Percentiles rank a stretch among this genome's conserved stretches.
phyloP scores from a whole-genome alignment of 2,329 filamentous ascomycete genomes.

The Trichoderma breve region DNA sequence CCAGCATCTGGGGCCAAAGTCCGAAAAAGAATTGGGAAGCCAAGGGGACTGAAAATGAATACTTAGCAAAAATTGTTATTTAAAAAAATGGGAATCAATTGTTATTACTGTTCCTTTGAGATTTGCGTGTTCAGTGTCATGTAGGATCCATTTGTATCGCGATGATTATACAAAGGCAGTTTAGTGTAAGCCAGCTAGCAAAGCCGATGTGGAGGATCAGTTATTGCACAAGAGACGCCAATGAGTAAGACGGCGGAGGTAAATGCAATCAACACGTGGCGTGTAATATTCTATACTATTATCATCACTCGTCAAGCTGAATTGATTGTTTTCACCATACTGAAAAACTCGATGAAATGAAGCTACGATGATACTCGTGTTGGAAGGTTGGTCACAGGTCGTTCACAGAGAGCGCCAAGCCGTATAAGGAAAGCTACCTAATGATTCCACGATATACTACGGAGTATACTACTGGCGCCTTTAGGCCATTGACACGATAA shows the following conservation, averaged over 20 bases:
- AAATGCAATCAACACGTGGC: neutral
- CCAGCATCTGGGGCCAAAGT: neutral
- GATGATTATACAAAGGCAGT: neutral
- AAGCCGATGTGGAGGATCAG: neutral
- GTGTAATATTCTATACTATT: neutral
- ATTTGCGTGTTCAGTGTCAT: neutral
- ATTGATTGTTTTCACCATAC: neutral
- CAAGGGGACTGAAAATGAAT: constrained; percentile 1
- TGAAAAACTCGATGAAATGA: neutral
- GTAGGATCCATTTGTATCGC: neutral
- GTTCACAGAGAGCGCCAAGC: neutral
- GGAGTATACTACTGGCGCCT: neutral
- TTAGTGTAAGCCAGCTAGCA: neutral
- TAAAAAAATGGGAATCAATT: constrained; percentile 20
- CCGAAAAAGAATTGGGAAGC: neutral
- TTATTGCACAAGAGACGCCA: neutral
- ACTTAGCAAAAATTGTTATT: neutral
- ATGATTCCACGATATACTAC: neutral
- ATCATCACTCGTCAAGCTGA: neutral
- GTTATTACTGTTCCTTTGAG: neutral
- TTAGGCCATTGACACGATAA: neutral
- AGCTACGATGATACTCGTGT: neutral
- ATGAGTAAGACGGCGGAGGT: no score
- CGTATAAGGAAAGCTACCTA: constrained; percentile 12
- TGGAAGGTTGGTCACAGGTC: neutral